A percentile compares a stretch with the other conserved stretches of the same genome.
These are phyloP conservation scores for Lophiotrema nucula DNA, from an alignment of 495 filamentous ascomycete species.

Conservation along the genomic window DNA sequence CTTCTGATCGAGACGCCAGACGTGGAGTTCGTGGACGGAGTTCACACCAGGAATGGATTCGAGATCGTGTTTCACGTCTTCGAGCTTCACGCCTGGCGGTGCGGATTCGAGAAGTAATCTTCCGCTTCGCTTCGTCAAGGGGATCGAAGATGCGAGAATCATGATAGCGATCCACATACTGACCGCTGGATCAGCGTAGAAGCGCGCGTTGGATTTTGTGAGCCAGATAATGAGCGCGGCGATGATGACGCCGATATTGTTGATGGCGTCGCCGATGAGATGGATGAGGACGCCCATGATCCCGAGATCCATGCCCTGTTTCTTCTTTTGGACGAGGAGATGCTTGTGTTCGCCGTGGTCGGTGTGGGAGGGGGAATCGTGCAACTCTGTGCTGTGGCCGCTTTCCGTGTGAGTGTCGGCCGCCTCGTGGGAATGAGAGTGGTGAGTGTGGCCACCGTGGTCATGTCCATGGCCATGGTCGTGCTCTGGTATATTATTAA, in stretches of 20 bases:
- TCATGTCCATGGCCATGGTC: conserved; percentile 28
- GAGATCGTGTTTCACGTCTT: conserved; percentile 37
- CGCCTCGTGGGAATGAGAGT: conserved; percentile 15
- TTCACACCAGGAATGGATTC: conserved; percentile 51
- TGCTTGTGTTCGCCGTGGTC: conserved; percentile 21
- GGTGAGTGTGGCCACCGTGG: conserved; percentile 8
- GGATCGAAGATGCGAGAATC: conserved; percentile 63
- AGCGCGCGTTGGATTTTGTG: conserved; percentile 63
- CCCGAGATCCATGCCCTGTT: conserved; percentile 44
- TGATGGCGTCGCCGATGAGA: conserved; percentile 84
- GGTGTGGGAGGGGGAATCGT: neutral
- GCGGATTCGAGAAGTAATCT: conserved; percentile 34
- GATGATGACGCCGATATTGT: conserved; percentile 92
- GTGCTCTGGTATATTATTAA: conserved; percentile 13
- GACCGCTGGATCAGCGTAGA: conserved; percentile 87
- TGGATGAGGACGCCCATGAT: conserved; percentile 53
- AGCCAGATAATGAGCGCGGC: conserved; percentile 92
- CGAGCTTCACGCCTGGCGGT: conserved; percentile 30
- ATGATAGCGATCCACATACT: conserved; percentile 93
- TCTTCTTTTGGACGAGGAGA: conserved; percentile 3
- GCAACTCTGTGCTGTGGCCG: neutral
- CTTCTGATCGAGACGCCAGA: conserved; percentile 53
- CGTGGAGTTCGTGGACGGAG: conserved; percentile 53
- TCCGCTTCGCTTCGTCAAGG: conserved; percentile 46
- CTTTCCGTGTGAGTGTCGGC: conserved; percentile 1